Base-by-base conservation (phyloP, 352 stramenopile genomes). In the Phytopythium oedochilum region DNA sequence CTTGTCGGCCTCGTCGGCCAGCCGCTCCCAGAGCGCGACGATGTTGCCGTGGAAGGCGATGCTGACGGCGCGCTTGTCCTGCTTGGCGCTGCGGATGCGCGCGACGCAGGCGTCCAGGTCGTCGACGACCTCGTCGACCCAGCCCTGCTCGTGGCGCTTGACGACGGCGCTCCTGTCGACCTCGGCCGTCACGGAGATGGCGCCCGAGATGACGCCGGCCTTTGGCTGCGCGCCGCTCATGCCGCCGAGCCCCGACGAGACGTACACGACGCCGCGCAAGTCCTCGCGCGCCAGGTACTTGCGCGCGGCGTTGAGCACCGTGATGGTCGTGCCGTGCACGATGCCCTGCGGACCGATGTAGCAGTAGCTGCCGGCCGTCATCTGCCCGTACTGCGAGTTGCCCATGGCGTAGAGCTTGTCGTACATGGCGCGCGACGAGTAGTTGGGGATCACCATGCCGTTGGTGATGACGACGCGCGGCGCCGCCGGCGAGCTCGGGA, bases 291-390 rank as follows among this genome's bases (percentile, higher is more conserved):
- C 49, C 46, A 96, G 56, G 61, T 96, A 96, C 70, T 96, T 96
- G 55, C 87, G 83, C n/a, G 71, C 81, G 18, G 87, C 87, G 54
- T 96, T 96, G 36, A 96, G 73, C 22, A 96, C 76, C 0, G 87
- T 96, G 63, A 96, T 96, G 39, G 87, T 95, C 20, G 87, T 96
- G 53, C 87, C 87, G 67, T 96, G 87, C 25, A 96, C 87, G 55
- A 96, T 96, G 18, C 87, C 87, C 58, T 96, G 87, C 5, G 87
- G 87, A 11, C 87, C 87, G 49, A 96, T 96, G 79, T 96, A 96
- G 70, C 86, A 96, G 72, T 93, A 96, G 66, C 75, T 90, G n/a
- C 87, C 87, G 3, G 87, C 87, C 15, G 87, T 96, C 87, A 95
- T 96, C 63, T 96, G 87, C 18, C 88, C 88, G 60, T 94, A 96